These are phyloP conservation scores for Pterulicium gracile DNA, from an alignment of 1,284 basidiomycete genomes.

Conservation along the genomic window DNA sequence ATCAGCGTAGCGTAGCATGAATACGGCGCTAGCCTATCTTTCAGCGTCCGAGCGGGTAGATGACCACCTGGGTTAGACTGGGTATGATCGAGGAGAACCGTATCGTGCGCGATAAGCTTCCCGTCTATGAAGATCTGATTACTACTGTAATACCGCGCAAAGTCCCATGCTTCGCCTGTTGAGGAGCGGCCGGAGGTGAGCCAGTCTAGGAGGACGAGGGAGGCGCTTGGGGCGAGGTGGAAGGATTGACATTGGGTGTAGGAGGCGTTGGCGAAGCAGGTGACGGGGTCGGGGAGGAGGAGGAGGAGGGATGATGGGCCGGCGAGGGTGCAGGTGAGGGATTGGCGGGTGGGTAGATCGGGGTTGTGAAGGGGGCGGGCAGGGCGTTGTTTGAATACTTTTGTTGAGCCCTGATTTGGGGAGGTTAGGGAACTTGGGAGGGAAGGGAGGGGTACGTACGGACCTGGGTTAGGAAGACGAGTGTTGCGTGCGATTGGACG, in stretches of 20 bases:
- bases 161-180: slow-evolving; percentile 82
- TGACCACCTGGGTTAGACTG: slow-evolving; percentile 8
- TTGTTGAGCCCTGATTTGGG: slow-evolving; percentile 71
- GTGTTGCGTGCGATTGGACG: slow-evolving; percentile 42
- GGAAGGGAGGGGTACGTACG: slow-evolving; percentile 15
- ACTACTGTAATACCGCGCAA: slow-evolving; percentile 73
- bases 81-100: slow-evolving; percentile 58
- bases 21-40: slow-evolving; percentile 60
- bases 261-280: slow-evolving; percentile 78
- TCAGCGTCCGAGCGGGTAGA: slow-evolving; percentile 37
- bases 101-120: slow-evolving; percentile 62
- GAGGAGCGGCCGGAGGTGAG: slow-evolving; percentile 76
- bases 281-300: slow-evolving; percentile 85
- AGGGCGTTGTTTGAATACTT: slow-evolving; percentile 76
- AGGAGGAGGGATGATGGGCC: slow-evolving; percentile 51
- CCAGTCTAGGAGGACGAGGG: slow-evolving; percentile 79
- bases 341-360: slow-evolving; percentile 18
- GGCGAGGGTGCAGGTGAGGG: slow-evolving; percentile 34
- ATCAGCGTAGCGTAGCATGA: slow-evolving; percentile 79
- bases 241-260: slow-evolving; percentile 79
- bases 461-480: slow-evolving; percentile 79
- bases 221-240: slow-evolving; percentile 48
- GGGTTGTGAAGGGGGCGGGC: slow-evolving; percentile 30
- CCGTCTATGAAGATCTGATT: slow-evolving; percentile 75
- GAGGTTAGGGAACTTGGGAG: not conserved